Conservation (phyloP, 2,329 filamentous ascomycete genomes). For the Amphichorda felina region DNA sequence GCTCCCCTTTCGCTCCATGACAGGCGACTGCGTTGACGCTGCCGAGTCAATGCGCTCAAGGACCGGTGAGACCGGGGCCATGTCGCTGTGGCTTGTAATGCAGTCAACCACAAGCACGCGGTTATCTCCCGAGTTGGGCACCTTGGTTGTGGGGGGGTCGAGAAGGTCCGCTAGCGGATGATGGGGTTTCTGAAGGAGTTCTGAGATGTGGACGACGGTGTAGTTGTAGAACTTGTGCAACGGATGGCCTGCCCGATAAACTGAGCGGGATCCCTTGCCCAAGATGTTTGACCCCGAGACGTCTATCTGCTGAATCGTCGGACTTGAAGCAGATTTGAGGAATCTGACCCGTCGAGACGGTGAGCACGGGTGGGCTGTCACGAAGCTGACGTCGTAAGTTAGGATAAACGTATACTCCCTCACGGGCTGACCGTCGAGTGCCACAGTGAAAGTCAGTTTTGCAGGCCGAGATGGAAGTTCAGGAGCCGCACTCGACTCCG, state of each 20-base stretch:
- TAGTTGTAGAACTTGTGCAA: slow-evolving; percentile 53
- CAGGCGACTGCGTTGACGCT: slow-evolving; percentile 13
- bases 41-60: slow-evolving; percentile 17
- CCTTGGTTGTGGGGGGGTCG: slow-evolving; percentile 9
- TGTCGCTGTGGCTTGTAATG: slow-evolving; percentile 38
- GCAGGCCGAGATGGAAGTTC: slow-evolving; percentile 22
- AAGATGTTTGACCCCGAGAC: slow-evolving; percentile 30
- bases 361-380: slow-evolving; percentile 54
- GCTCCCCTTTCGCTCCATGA: slow-evolving; percentile 20
- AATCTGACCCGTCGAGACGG: slow-evolving; percentile 44
- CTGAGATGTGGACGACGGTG: slow-evolving; percentile 44
- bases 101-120: slow-evolving; percentile 51
- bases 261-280: slow-evolving; percentile 31
- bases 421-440: slow-evolving; percentile 24
- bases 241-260: slow-evolving; percentile 46
- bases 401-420: slow-evolving; percentile 33
- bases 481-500: slow-evolving; percentile 20
- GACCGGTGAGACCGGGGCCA: slow-evolving; percentile 34
- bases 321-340: slow-evolving; percentile 46
- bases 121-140: slow-evolving; percentile 10
- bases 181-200: slow-evolving; percentile 36
- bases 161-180: slow-evolving; percentile 36
- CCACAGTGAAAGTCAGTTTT: slow-evolving; percentile 20
- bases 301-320: slow-evolving; percentile 45
- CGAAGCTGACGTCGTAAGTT: slow-evolving; percentile 49